Percentiles rank a stretch among this genome's conserved stretches.
Evolutionary conservation across 169 alveolate species (phyloP).

Genomic region (Miamiensis avidus): DNA sequence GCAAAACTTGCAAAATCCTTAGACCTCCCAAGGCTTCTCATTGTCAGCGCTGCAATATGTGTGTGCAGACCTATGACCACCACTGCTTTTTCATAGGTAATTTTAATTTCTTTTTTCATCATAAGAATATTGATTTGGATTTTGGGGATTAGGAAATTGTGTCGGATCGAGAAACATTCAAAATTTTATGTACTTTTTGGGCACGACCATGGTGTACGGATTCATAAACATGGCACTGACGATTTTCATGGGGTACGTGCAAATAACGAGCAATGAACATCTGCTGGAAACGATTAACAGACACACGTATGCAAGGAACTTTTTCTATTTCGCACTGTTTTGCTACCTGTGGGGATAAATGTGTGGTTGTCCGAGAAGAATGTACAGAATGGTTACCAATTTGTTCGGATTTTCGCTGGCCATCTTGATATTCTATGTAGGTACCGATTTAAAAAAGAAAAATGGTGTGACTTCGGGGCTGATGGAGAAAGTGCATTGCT

Average conservation of each 20-base stretch:
- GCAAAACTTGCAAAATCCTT: conserved; percentile 62
- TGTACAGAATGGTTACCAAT: no score
- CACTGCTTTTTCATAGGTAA: conserved; percentile 52
- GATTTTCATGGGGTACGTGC: not conserved
- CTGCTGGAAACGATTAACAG: not conserved
- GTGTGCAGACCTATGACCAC: conserved; percentile 72
- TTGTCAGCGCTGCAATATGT: conserved; percentile 64
- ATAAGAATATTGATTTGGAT: no score
- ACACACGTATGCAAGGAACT: not conserved
- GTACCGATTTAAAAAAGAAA: not conserved
- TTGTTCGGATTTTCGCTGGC: not conserved
- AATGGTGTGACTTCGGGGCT: not conserved
- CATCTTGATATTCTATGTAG: not conserved
- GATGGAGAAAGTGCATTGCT: not conserved
- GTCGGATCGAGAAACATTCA: conserved; percentile 40
- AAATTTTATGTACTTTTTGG: conserved; percentile 21
- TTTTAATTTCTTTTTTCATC: no score
- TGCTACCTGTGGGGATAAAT: not conserved
- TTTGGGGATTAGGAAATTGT: conserved; percentile 43
- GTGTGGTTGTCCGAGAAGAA: not conserved
- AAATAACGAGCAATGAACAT: not conserved
- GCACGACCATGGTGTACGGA: not conserved
- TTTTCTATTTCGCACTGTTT: not conserved
- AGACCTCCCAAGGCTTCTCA: conserved; percentile 73
- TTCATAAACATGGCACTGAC: not conserved